Evolutionary conservation across 495 filamentous ascomycete genomes (phyloP).

Genomic region (Chlorociboria aeruginascens): DNA sequence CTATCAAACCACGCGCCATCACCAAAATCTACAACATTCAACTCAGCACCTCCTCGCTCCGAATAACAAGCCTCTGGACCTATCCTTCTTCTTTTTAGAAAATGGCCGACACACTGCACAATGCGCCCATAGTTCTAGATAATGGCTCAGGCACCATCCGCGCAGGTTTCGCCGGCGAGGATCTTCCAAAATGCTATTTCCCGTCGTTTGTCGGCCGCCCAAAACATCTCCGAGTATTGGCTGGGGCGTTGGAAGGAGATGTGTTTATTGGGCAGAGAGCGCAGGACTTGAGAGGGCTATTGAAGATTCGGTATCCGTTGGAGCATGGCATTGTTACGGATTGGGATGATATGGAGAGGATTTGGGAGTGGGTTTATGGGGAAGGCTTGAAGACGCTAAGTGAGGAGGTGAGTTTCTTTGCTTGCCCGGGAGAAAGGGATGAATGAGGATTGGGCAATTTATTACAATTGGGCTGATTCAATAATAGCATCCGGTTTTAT

Average conservation of each 20-base stretch:
- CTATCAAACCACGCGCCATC: no score
- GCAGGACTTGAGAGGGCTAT: conserved; percentile 80
- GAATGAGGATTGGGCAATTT: conserved; percentile 1
- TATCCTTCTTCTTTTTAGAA: conserved; percentile 12
- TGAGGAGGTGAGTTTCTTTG: conserved; percentile 59
- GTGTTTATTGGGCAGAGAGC: conserved; percentile 88
- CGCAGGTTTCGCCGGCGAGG: conserved; percentile 92
- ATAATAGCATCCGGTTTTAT: conserved; percentile 78
- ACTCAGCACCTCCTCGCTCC: background rate
- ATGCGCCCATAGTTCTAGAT: conserved; percentile 96
- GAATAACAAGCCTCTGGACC: background rate
- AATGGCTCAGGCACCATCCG: conserved; percentile 97
- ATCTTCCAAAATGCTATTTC: conserved; percentile 90
- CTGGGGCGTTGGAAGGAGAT: conserved; percentile 91
- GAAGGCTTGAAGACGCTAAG: conserved; percentile 81
- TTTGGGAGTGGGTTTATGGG: conserved; percentile 69
- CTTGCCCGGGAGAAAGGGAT: background rate
- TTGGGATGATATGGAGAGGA: conserved; percentile 99
- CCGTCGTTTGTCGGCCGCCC: conserved; percentile 96
- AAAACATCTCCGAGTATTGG: conserved; percentile 92
- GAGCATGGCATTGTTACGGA: conserved; percentile 98
- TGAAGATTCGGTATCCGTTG: conserved; percentile 91
- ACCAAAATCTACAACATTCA: no score
- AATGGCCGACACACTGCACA: conserved; percentile 82
- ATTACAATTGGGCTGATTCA: background rate